Percentiles rank a stretch among this genome's conserved stretches.
phyloP scores from a whole-genome alignment of 75 land plant species.

The Cupressus sempervirens region DNA sequence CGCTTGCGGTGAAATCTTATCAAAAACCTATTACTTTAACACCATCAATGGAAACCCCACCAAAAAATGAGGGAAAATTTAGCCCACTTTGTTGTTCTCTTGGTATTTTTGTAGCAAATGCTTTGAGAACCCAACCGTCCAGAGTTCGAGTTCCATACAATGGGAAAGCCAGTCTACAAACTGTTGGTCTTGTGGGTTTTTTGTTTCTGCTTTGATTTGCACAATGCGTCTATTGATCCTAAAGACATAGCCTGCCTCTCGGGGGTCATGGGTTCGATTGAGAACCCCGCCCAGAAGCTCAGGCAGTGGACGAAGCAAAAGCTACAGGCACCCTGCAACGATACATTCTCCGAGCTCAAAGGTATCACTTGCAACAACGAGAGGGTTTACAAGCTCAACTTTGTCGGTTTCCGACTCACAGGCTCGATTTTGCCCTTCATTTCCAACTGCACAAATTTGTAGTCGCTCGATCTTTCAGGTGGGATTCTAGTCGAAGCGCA shows the following conservation, averaged over 20 bases:
- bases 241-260: conserved; percentile 47
- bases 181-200: neutral
- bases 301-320: conserved; percentile 40
- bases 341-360: conserved; percentile 39
- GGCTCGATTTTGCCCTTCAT: conserved; percentile 77
- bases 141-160: neutral
- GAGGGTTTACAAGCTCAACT: conserved; percentile 55
- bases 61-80: neutral
- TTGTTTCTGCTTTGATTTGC: neutral
- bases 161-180: neutral
- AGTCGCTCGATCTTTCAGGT: conserved; percentile 70
- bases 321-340: conserved; percentile 45
- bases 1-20: neutral
- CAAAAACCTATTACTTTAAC: neutral
- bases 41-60: neutral
- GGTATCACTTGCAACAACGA: conserved; percentile 80
- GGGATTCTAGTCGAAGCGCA: conserved; percentile 51
- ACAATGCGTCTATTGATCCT: conserved; percentile 27
- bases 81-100: neutral
- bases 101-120: neutral
- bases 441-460: conserved; percentile 62
- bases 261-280: conserved; percentile 21
- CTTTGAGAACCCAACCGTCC: conserved; percentile 1
- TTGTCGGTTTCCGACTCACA: conserved; percentile 36
- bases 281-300: conserved; percentile 38